Base-by-base conservation (phyloP, 208 protist genomes). In the Leishmania lainsoni region DNA sequence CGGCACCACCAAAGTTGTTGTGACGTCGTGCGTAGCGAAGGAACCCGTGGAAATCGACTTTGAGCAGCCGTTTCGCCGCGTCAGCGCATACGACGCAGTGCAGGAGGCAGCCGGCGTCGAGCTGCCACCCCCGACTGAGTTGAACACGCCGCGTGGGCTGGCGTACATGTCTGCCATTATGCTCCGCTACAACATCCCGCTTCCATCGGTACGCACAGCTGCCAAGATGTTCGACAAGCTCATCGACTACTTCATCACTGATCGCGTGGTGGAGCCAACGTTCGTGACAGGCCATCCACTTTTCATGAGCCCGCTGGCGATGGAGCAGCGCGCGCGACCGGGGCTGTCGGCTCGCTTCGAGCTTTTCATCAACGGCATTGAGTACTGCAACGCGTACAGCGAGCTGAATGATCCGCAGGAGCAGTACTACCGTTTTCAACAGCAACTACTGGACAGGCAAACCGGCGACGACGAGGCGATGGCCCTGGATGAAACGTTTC, bases 351-450 rank as follows among this genome's bases (percentile, higher is more conserved):
- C 99, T 70, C 90, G 99, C 74, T 99, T 99, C 79, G 99, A 99
- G 87, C 84, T 99, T 2, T 99, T 99, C 85, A 92, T 99, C 73
- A 95, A 94, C 80, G 90, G 91, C 32, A 93, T 90, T 22, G 99
- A 99, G 87, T 93, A 99, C 76, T 97, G 92, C 71, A 99, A 99
- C 87, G 98, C 98, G 3, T 99, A 99, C 83, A 98, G 93, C 35
- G 98, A 99, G 83, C 89, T 99, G 45, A 99, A 99, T 81, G 95
- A 99, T 83, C 98, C 99, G 58, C 83, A 95, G 71, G 97, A 99
- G 79, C 98, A 99, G 91, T 95, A 96, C 80, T 85, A 81, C 51
- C 95, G 98, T 78, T 99, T 99, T 65, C 88, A 98, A 81, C 87
- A 94, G 78, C 98, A 99, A 84, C 76, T 95, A 35, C 59, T 95